A percentile compares a stretch with the other conserved stretches of the same genome.
Conservation (phyloP, 225 moss, liverwort and hornwort genomes). For the Physcomitrium patens region DNA sequence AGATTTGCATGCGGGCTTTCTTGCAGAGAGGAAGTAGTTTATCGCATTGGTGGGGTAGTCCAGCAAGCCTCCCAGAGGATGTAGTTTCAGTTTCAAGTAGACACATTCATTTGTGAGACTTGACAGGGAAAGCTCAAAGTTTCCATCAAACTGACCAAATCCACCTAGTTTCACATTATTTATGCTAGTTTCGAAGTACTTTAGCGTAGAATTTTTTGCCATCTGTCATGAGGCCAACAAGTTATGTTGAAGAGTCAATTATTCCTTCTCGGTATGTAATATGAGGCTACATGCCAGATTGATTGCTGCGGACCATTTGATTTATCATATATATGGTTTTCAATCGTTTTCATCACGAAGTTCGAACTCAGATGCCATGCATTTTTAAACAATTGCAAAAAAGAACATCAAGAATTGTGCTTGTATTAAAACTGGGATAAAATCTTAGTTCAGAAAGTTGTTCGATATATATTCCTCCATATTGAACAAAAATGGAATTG, state of each 20-base stretch:
- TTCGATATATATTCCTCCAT: no score
- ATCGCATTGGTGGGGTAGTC: conserved; percentile 19
- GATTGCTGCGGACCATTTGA: conserved; percentile 20
- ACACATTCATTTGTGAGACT: conserved; percentile 26
- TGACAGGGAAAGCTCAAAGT: conserved; percentile 23
- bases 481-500: no score
- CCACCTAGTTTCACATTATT: conserved; percentile 25
- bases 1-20: conserved; percentile 35
- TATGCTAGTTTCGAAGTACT: conserved; percentile 23
- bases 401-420: no score
- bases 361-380: no score
- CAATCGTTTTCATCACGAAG: no score
- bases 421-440: no score
- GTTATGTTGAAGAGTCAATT: conserved; percentile 22
- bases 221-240: conserved; percentile 29
- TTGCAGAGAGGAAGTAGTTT: conserved; percentile 34
- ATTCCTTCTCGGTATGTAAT: conserved; percentile 40
- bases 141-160: conserved; percentile 15
- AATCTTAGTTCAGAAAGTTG: no score
- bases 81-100: conserved; percentile 29
- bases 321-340: no score
- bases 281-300: conserved; percentile 30
- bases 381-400: no score
- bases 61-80: conserved; percentile 22
- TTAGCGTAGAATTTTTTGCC: conserved; percentile 37